phyloP scores from a whole-genome alignment of 2,329 filamentous ascomycete species.

The Chrysoporthe deuterocubensis region DNA sequence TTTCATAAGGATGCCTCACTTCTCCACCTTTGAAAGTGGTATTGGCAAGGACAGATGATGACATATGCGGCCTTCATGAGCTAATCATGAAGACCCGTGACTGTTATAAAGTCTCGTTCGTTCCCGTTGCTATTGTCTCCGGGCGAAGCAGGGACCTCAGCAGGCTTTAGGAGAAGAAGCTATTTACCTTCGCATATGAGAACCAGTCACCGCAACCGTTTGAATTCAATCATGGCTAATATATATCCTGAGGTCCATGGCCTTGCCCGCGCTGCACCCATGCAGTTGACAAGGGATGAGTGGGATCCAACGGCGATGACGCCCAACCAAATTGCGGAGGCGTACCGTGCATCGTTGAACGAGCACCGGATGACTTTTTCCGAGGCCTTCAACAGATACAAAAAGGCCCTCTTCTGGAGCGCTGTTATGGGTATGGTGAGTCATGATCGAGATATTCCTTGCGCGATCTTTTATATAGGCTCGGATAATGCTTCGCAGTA shows the following conservation, averaged over 20 bases:
- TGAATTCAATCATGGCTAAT: background rate
- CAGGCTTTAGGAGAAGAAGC: background rate
- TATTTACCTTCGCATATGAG: background rate
- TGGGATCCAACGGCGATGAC: background rate
- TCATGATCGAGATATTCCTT: background rate
- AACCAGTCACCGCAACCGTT: background rate
- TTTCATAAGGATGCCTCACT: too few species aligned
- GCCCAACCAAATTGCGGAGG: conserved; percentile 11
- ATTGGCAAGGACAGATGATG: background rate
- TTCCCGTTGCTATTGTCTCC: background rate
- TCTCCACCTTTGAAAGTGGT: too few species aligned
- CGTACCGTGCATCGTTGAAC: conserved; percentile 8
- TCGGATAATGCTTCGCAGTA: background rate
- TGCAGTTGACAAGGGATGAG: background rate
- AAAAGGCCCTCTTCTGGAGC: conserved; percentile 37
- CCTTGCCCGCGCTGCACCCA: background rate
- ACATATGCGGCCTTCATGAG: background rate
- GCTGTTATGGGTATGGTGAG: conserved; percentile 31
- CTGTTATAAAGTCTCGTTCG: background rate
- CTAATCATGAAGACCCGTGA: background rate
- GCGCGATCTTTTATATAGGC: background rate
- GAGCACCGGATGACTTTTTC: conserved; percentile 12
- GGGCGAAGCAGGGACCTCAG: background rate
- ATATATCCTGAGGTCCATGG: background rate
- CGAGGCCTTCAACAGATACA: conserved; percentile 1